phyloP scores from a whole-genome alignment of 169 alveolate species.

The Besnoitia besnoiti region DNA sequence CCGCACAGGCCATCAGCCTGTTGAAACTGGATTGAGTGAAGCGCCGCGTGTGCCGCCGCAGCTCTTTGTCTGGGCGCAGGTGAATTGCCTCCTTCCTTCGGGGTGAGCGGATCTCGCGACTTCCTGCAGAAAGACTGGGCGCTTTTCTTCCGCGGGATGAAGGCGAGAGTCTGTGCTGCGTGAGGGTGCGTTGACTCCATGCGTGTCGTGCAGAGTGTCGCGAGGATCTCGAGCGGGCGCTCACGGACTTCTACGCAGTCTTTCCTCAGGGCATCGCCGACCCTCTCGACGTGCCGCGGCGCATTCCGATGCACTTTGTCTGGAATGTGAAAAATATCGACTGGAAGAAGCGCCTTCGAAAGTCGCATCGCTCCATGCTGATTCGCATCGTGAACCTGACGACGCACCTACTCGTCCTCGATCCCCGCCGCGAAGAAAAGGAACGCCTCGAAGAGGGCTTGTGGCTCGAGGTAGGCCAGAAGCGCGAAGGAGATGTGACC shows the following conservation, averaged over 20 bases:
- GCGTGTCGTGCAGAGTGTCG: conserved; percentile 26
- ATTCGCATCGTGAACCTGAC: conserved; percentile 84
- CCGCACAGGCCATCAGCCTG: not conserved
- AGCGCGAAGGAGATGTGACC: not conserved
- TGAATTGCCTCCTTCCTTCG: no score
- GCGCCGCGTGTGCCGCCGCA: no score
- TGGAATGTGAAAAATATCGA: conserved; percentile 72
- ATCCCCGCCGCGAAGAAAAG: not conserved
- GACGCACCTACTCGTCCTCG: conserved; percentile 51
- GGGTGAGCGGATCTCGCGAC: no score
- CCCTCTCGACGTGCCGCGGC: not conserved
- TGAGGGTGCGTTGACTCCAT: not conserved
- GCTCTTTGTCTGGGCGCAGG: no score
- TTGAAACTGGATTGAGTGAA: no score
- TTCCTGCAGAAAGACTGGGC: no score
- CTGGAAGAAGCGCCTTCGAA: conserved; percentile 81
- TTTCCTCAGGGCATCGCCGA: not conserved
- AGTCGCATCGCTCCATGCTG: conserved; percentile 81
- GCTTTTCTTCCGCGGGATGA: no score
- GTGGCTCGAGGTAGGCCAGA: conserved; percentile 60
- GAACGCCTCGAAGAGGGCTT: conserved; percentile 66
- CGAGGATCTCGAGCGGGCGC: conserved; percentile 47
- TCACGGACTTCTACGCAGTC: not conserved
- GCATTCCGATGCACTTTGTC: conserved; percentile 71
- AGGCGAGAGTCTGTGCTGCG: not conserved